A percentile compares a stretch with the other conserved stretches of the same genome.
phyloP scores from a whole-genome alignment of 2,329 filamentous ascomycete genomes.

The Emergomyces orientalis region DNA sequence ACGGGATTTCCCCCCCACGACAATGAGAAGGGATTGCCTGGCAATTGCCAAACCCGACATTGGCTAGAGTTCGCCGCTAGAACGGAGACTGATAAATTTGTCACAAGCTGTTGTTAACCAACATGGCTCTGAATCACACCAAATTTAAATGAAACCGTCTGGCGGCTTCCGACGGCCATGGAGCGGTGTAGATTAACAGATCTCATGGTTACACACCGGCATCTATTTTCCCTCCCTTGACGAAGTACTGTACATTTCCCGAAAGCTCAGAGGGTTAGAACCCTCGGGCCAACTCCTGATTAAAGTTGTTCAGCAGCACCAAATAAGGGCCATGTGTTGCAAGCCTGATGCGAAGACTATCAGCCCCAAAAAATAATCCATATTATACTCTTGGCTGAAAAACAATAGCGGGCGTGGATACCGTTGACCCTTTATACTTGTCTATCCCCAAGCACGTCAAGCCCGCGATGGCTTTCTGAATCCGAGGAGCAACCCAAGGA shows the following conservation, averaged over 20 bases:
- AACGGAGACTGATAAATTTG: slow-evolving; percentile 1
- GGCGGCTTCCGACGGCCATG: neutral
- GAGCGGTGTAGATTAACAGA: neutral
- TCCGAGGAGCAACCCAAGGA: neutral
- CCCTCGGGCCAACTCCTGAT: neutral
- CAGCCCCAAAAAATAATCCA: neutral
- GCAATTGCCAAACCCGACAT: slow-evolving; percentile 1
- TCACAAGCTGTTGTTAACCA: neutral
- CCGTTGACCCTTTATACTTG: no score
- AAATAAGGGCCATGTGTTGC: neutral
- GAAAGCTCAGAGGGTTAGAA: neutral
- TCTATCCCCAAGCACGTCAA: neutral
- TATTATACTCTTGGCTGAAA: neutral
- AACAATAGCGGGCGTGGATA: no score
- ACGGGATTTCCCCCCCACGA: neutral
- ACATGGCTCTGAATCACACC: neutral
- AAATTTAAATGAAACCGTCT: neutral
- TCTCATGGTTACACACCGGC: neutral
- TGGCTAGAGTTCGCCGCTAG: neutral
- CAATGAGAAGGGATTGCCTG: neutral
- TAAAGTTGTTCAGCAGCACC: neutral
- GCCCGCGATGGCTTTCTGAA: no score
- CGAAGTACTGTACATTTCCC: neutral
- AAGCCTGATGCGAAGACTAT: neutral
- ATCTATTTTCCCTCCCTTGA: neutral